Conservation (phyloP, 164 flowering plant genomes). For the Malania oleifera region DNA sequence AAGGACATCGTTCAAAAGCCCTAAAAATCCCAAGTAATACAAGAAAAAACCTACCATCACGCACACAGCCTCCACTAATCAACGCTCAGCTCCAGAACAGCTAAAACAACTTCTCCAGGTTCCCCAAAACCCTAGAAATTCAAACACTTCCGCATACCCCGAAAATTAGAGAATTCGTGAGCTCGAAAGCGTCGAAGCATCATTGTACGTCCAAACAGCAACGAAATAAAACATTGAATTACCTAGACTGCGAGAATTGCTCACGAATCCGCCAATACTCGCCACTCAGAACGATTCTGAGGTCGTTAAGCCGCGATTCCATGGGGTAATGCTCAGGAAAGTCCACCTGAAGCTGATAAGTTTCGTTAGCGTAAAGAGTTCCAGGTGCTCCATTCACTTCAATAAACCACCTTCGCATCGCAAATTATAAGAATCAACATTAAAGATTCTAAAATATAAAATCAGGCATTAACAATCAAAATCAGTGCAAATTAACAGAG, state of each 20-base stretch:
- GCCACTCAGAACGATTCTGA: background rate
- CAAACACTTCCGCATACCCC: background rate
- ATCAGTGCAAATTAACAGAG: too few relatives aligned
- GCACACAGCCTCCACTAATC: background rate
- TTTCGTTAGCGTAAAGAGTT: too few relatives aligned
- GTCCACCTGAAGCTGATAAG: too few relatives aligned
- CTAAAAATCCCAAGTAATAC: conserved; percentile 10
- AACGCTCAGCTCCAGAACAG: conserved; percentile 14
- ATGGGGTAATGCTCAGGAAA: too few relatives aligned
- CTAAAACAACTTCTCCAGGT: conserved; percentile 5
- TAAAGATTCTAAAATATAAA: too few relatives aligned
- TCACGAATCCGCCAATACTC: background rate
- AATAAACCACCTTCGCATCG: too few relatives aligned
- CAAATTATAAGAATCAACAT: too few relatives aligned
- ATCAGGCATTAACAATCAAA: too few relatives aligned
- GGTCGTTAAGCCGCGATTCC: background rate
- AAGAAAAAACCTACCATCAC: background rate
- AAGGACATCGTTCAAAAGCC: background rate
- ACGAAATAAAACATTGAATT: background rate
- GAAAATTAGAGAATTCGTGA: background rate
- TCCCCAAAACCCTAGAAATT: conserved; percentile 19
- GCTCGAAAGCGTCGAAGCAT: background rate
- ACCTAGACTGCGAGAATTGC: conserved; percentile 6
- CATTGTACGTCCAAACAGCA: background rate
- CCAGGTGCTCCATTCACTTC: too few relatives aligned